Evolutionary conservation across 2,329 filamentous ascomycete genomes (phyloP).

Genomic region (Lecanicillium sp.): DNA sequence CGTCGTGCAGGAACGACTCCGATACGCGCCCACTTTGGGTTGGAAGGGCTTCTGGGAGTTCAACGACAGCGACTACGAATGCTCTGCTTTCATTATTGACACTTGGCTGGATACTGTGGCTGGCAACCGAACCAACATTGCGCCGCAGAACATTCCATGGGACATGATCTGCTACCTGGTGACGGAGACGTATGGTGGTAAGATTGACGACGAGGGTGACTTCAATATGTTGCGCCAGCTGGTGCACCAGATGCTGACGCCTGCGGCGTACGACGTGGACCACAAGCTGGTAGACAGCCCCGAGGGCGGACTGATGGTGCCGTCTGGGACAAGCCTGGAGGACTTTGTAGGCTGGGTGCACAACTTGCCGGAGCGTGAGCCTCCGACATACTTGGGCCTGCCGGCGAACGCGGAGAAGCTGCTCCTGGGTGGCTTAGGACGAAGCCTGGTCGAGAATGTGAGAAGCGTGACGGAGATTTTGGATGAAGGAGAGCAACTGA

Average conservation of each 20-base stretch:
- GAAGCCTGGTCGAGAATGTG: constrained; percentile 76
- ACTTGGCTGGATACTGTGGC: constrained; percentile 84
- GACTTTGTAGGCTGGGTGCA: constrained; percentile 93
- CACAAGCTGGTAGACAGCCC: constrained; percentile 76
- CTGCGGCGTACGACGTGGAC: constrained; percentile 84
- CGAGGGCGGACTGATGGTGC: constrained; percentile 63
- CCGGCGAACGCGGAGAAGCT: constrained; percentile 96
- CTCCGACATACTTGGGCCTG: constrained; percentile 87
- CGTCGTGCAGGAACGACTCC: constrained; percentile 87
- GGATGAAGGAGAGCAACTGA: constrained; percentile 89
- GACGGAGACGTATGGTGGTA: constrained; percentile 93
- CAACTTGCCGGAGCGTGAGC: constrained; percentile 85
- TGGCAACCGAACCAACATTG: constrained; percentile 83
- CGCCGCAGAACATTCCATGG: constrained; percentile 92
- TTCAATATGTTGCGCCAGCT: constrained; percentile 67
- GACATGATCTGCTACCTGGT: constrained; percentile 88
- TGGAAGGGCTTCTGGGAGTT: constrained; percentile 99
- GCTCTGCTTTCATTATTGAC: constrained; percentile 91
- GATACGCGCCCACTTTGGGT: constrained; percentile 87
- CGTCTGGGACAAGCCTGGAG: constrained; percentile 71
- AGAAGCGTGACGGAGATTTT: constrained; percentile 79
- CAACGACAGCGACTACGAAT: constrained; percentile 99
- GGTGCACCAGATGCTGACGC: constrained; percentile 73
- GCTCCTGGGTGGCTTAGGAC: constrained; percentile 79
- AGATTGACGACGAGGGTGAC: constrained; percentile 88